Base-by-base conservation (phyloP, 148 eudicot species). In the Rheum nobile region DNA sequence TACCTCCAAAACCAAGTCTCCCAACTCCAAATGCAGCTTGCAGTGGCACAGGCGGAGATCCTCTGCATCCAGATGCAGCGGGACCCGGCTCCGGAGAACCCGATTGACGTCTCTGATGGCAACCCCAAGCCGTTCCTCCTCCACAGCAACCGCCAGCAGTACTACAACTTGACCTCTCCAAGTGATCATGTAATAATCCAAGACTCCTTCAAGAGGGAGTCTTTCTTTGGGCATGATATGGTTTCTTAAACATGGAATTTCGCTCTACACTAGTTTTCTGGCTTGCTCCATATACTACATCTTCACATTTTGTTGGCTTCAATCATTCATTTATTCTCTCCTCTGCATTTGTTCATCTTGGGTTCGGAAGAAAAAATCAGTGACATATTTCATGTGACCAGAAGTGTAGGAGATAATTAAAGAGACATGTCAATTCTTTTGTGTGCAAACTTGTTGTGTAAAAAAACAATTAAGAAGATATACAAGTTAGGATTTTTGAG, bases 1-100 rank as follows among this genome's bases (percentile, higher is more conserved):
- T 87, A 71, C 82, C 82, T 93, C 34, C 98, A 93, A 79, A 86
- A 86, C 83, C 89, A 93, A 47, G 98, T 93, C 21, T 81, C 93
- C 12, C 86, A 93, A 81, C 91, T 93, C 24, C 93, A 93, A 83
- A 90, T 88, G 98, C 98, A 93, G 80, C 89, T 93, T 16, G 98
- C 98, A 35, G 85, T 88, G 63, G 96, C 98, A 43, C 96, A 93
- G 59, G 88, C 98, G 1, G 96, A 93, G 85, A 88, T 93, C 74
- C 82, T 93, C 2, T 90, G 98, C 84, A 81, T 90, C 79, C 98
- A 93, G 75, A 90, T 88, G 93, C 91, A 90, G 55, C 96, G 88
- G 73, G 88, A 88, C 46, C 81, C 87, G 16, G 38, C 74, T 21
- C 42, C 72, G 1, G 28, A 69, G 72, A 2, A n/a, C 10, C 72